Conservation (phyloP, 805 yeast genomes). For the Nematodospora valgi region DNA sequence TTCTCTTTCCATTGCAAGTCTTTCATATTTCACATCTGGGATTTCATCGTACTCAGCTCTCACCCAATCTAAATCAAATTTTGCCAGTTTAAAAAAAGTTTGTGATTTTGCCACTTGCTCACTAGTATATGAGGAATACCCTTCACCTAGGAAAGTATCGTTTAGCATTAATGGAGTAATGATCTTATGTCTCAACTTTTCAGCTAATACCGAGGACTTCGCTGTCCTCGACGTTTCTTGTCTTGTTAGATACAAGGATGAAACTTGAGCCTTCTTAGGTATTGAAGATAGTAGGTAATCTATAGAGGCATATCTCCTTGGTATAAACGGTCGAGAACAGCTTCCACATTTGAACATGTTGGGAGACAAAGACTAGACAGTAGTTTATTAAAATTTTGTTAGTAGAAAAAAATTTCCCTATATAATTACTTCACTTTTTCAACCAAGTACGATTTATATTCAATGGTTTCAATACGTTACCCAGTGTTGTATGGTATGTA, state of each 20-base stretch:
- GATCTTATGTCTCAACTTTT: constrained; percentile 7
- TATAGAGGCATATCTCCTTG: constrained; percentile 2
- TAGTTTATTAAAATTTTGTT: too few species aligned
- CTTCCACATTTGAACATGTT: too few species aligned
- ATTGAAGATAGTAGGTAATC: constrained; percentile 5
- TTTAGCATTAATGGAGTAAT: constrained; percentile 24
- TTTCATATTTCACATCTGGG: constrained; percentile 50
- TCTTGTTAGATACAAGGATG: not conserved
- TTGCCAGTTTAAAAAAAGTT: constrained; percentile 41
- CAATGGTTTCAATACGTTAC: constrained; percentile 6
- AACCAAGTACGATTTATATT: too few species aligned
- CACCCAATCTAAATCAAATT: constrained; percentile 58
- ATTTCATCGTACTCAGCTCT: constrained; percentile 49
- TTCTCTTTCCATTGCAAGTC: constrained; percentile 13
- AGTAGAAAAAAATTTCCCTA: too few species aligned
- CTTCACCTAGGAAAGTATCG: constrained; percentile 15
- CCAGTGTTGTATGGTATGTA: constrained; percentile 6
- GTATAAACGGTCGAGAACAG: too few species aligned
- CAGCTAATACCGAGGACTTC: not conserved
- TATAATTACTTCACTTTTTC: too few species aligned
- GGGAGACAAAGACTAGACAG: too few species aligned
- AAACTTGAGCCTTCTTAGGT: not conserved
- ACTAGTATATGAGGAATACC: constrained; percentile 12
- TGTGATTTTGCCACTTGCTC: constrained; percentile 21
- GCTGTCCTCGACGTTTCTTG: not conserved